These are phyloP conservation scores for Mitragyna speciosa DNA, from an alignment of 257 asterid species.

Conservation along the genomic window DNA sequence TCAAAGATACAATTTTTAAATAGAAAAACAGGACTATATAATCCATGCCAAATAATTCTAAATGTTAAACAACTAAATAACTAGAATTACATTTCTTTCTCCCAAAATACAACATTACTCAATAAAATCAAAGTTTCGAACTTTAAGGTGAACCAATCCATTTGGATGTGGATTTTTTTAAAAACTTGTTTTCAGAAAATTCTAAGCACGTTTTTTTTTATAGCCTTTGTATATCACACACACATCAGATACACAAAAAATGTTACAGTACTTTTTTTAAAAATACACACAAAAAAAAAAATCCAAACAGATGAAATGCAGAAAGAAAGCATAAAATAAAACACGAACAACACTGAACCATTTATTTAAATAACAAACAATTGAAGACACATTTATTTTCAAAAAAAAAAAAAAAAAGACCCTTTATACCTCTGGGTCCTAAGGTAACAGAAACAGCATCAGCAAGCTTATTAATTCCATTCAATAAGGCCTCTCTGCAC, in stretches of 20 bases:
- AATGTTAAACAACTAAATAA: background rate
- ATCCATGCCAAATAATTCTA: background rate
- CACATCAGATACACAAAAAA: no score
- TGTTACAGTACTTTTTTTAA: no score
- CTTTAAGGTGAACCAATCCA: no score
- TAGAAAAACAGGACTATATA: background rate
- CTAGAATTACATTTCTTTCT: background rate
- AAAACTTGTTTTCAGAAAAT: no score
- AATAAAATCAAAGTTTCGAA: no score
- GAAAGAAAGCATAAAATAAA: background rate
- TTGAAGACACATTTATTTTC: background rate
- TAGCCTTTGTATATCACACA: no score
- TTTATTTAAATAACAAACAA: background rate
- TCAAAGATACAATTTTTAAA: background rate
- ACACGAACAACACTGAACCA: background rate
- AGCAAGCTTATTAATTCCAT: slow-evolving; percentile 90
- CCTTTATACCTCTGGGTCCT: slow-evolving; percentile 76
- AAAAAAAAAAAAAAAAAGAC: background rate
- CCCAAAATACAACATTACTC: no score
- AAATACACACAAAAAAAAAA: no score
- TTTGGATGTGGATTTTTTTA: no score
- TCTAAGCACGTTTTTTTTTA: no score
- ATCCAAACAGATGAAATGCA: no score
- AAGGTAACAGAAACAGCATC: slow-evolving; percentile 94
- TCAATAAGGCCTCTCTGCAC: slow-evolving; percentile 71